Percentiles rank a stretch among this genome's conserved stretches.
Conservation (phyloP, 139 green algal species). For the Volvox reticuliferus region DNA sequence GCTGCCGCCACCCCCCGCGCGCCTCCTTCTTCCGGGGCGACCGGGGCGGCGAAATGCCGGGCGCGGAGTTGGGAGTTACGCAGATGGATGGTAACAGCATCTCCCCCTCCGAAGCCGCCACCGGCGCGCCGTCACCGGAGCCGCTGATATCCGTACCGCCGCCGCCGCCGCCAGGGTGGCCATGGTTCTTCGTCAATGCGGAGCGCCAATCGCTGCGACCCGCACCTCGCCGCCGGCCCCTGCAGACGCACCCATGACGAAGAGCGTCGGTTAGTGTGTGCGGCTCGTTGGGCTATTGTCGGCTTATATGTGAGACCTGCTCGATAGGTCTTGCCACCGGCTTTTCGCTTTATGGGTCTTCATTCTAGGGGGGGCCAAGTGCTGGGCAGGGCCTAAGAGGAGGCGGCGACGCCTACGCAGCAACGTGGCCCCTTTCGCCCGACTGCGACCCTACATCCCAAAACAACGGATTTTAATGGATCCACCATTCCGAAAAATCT, state of each 20-base stretch:
- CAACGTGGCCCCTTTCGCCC: no score
- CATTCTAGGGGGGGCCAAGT: no score
- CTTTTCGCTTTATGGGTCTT: no score
- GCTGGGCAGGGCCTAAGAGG: no score
- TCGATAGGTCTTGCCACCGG: no score
- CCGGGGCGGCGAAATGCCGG: background rate
- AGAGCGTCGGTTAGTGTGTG: no score
- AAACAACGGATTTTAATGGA: no score
- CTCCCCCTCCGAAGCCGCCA: background rate
- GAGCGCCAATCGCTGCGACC: slow-evolving; percentile 1
- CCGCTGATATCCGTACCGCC: background rate
- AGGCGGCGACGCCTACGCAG: no score
- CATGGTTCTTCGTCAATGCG: background rate
- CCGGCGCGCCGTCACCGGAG: background rate
- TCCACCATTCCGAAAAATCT: no score
- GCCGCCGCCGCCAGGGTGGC: background rate
- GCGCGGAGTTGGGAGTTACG: background rate
- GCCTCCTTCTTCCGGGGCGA: slow-evolving; percentile 16
- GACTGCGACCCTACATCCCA: no score
- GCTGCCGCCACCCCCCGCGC: slow-evolving; percentile 9
- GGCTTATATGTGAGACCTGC: no score
- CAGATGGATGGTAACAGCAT: background rate
- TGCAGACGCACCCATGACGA: background rate
- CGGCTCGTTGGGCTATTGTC: no score
- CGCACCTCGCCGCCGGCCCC: background rate